phyloP scores from a whole-genome alignment of 768 basidiomycete genomes.

The Boletales sp. region DNA sequence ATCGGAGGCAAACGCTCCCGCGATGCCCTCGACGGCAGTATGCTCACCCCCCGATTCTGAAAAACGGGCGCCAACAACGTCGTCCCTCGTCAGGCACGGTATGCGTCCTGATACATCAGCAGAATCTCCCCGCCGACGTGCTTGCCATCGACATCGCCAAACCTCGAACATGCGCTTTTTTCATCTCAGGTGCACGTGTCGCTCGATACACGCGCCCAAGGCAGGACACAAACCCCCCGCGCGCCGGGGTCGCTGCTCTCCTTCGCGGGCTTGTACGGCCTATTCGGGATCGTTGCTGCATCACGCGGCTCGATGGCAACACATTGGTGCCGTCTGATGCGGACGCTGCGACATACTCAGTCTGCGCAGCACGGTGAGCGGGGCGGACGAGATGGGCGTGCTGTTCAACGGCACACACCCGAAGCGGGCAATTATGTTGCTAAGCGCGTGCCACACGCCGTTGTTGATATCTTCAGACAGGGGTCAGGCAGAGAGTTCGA shows the following conservation, averaged over 20 bases:
- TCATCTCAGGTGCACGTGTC: constrained; percentile 53
- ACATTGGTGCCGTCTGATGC: neutral
- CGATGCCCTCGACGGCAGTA: constrained; percentile 45
- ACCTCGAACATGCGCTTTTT: constrained; percentile 54
- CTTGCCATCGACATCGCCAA: constrained; percentile 60
- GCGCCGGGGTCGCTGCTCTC: constrained; percentile 53
- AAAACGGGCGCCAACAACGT: constrained; percentile 65
- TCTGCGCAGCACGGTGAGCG: too few relatives aligned
- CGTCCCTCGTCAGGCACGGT: constrained; percentile 66
- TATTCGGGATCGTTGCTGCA: constrained; percentile 49
- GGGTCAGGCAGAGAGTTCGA: neutral
- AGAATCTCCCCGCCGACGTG: constrained; percentile 63
- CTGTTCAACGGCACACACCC: too few relatives aligned
- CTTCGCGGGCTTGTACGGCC: constrained; percentile 58
- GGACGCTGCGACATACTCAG: neutral
- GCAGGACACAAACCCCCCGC: constrained; percentile 45
- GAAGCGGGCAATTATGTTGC: constrained; percentile 9
- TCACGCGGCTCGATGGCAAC: constrained; percentile 34
- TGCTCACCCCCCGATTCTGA: constrained; percentile 75
- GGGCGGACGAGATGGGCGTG: too few relatives aligned
- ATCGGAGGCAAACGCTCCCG: constrained; percentile 49
- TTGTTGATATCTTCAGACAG: neutral
- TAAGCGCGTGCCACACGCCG: neutral
- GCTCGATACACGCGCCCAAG: constrained; percentile 57
- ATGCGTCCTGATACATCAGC: neutral